phyloP scores from a whole-genome alignment of 352 stramenopile species.

The Phytophthora pistaciae region DNA sequence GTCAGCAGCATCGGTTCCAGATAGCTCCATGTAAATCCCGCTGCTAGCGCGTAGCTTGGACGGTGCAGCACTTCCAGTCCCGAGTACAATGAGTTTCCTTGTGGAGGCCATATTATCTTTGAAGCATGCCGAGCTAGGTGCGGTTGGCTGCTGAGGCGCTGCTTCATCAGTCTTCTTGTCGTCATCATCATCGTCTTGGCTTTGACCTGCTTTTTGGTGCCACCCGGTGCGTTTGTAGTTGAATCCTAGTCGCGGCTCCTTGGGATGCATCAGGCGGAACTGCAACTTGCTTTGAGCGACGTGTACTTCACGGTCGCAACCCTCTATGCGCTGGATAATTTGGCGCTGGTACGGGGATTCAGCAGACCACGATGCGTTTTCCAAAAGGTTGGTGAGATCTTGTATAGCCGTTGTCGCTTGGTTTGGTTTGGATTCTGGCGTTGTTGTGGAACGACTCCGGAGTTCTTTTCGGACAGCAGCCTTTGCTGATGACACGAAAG shows the following conservation, averaged over 20 bases:
- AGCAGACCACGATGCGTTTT: slow-evolving; percentile 19
- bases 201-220: slow-evolving; percentile 25
- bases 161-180: not conserved
- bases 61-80: slow-evolving; percentile 96
- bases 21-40: slow-evolving; percentile 91
- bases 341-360: slow-evolving; percentile 33
- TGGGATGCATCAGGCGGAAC: slow-evolving; percentile 39
- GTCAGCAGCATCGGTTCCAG: slow-evolving; percentile 2
- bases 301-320: slow-evolving; percentile 28
- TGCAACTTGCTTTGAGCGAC: slow-evolving; percentile 67
- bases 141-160: not conserved
- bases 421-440: not conserved
- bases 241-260: slow-evolving; percentile 18
- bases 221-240: slow-evolving; percentile 60
- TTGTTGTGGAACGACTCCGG: not conserved
- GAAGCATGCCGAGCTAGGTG: not conserved
- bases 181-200: slow-evolving; percentile 19
- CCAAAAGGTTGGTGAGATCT: slow-evolving; percentile 20
- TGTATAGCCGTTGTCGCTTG: not conserved
- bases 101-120: not conserved
- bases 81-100: slow-evolving; percentile 91
- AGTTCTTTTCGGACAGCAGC: slow-evolving; percentile 17
- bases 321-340: slow-evolving; percentile 33
- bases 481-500: slow-evolving; percentile 57
- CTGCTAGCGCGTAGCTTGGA: slow-evolving; percentile 98